Conservation (phyloP, 257 asterid species). For the Capsicum chinense region DNA sequence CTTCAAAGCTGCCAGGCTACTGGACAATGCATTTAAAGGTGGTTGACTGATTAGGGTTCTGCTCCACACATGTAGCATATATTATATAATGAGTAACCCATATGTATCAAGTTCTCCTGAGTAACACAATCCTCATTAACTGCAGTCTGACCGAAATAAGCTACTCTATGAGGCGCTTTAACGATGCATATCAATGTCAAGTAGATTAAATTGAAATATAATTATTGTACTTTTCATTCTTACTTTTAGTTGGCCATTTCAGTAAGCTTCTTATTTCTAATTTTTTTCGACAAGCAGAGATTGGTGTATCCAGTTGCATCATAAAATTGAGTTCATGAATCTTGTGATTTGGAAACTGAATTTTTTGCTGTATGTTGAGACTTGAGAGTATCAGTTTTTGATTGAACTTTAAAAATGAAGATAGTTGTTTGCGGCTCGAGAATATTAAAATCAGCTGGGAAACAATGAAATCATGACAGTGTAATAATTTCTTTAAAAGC, state of each 20-base stretch:
- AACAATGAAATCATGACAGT: neutral
- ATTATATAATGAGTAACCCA: neutral
- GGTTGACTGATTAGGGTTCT: neutral
- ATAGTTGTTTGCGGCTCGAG: neutral
- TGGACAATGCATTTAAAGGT: neutral
- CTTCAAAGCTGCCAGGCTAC: neutral
- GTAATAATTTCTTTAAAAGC: neutral
- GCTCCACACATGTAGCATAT: neutral
- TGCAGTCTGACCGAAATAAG: neutral
- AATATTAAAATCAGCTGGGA: neutral
- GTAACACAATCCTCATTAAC: neutral
- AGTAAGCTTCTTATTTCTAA: neutral
- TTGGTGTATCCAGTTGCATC: slow-evolving; percentile 4
- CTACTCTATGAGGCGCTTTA: neutral
- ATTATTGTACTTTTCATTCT: neutral
- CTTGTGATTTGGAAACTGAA: neutral
- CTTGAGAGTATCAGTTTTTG: neutral
- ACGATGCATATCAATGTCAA: neutral
- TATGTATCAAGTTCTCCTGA: neutral
- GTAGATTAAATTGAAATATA: neutral
- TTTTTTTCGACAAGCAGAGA: neutral
- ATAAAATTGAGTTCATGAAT: neutral
- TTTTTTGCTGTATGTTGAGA: slow-evolving; percentile 6
- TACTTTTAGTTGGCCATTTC: neutral
- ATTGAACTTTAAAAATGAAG: neutral